Evolutionary conservation across 176 grass and related monocot species (phyloP), one percentile per base, ranked within the genome.

Genomic region (Musa beccarii): DNA sequence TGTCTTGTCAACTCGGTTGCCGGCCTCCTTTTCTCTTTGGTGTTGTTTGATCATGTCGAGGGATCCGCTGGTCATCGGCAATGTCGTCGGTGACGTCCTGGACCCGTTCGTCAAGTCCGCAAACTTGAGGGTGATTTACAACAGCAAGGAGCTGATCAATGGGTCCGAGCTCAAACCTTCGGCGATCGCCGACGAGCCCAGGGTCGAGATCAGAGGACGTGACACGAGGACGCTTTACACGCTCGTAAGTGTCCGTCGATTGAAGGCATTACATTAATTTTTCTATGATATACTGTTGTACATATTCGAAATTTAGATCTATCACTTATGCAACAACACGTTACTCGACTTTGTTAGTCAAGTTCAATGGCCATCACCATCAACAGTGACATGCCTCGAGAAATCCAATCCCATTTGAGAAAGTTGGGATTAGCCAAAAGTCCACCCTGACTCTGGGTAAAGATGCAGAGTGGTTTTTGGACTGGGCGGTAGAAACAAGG

Each of bases 141-240:
- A 79, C 65, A 76, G 74, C 49, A 87, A 84, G 65, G 93, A 93
- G 61, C 34, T 97, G 66, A 93, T 86, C 19, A 76, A 82, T 66
- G 93, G 93, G 59, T 92, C 87, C 17, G 93, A 93, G 79, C 86
- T 93, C 63, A 85, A 82, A 77, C 90, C 93, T 19, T 97, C 93
- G 52, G 79, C 88, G 50, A 81, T 97, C 1, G 83, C 53, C 8
- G 64, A 51, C 17, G 84, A 93, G 67, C 93, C 93, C 3, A 59
- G 63, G 9, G 84, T 93, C 52, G 84, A 85, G 55, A 93, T 97
- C 52, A 81, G 81, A 3, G 75, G 49, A 4, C 68, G 69, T 50
- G 78, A 72, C 56, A 68, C 74, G 7, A 81, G 78, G 77, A 84
- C 69, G 10, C 70, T 93, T 63, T 97, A 97, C 79, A 93, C 93